phyloP scores from a whole-genome alignment of 257 asterid genomes.

The Thymus mandschuricus region DNA sequence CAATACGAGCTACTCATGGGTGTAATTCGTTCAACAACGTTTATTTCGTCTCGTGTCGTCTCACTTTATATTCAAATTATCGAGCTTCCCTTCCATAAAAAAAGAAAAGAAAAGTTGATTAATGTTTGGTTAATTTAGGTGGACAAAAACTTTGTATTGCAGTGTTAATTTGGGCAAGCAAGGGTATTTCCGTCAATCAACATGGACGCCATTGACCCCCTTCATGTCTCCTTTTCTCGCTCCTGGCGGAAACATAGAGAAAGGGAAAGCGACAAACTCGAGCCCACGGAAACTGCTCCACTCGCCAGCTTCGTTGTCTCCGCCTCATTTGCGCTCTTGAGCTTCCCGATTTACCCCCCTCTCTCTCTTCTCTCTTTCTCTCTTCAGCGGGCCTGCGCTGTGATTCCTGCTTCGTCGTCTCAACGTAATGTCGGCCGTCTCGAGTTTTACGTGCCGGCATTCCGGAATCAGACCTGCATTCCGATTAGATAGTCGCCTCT shows the following conservation, averaged over 20 bases:
- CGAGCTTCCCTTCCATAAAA: no score
- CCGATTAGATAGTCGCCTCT: conserved; percentile 32
- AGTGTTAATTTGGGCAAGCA: not conserved
- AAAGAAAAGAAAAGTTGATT: no score
- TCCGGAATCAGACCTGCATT: conserved; percentile 48
- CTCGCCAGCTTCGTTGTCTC: conserved; percentile 40
- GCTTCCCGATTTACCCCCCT: conserved; percentile 24
- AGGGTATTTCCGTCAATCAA: conserved; percentile 34
- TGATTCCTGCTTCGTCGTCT: conserved; percentile 14
- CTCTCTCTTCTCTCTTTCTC: not conserved
- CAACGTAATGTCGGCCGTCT: conserved; percentile 51
- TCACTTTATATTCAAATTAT: no score
- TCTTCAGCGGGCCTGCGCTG: not conserved
- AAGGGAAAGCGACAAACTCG: conserved; percentile 18
- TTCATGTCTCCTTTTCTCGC: conserved; percentile 28
- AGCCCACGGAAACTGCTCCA: conserved; percentile 31
- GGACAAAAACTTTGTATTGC: no score
- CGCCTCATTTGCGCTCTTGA: conserved; percentile 31
- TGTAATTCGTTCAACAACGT: no score
- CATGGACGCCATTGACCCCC: not conserved
- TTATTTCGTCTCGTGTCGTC: no score
- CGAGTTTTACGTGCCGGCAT: conserved; percentile 51
- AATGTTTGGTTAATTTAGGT: no score
- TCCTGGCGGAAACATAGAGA: conserved; percentile 39
- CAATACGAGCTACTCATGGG: no score